phyloP scores from a whole-genome alignment of 2,329 filamentous ascomycete species.

The Fusarium devonianum region DNA sequence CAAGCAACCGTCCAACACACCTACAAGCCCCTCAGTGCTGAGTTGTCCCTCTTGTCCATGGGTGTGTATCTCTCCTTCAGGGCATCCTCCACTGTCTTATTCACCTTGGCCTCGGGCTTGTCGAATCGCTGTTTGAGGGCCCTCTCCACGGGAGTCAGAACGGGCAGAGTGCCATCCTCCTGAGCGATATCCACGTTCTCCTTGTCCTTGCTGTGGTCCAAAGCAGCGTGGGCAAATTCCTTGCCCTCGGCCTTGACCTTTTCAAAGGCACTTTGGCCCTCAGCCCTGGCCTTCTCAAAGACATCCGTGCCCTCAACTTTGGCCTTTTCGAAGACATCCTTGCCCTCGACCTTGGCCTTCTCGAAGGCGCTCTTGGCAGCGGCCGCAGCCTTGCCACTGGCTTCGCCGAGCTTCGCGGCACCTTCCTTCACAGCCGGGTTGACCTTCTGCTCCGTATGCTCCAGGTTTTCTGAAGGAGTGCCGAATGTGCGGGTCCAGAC shows the following conservation, averaged over 20 bases:
- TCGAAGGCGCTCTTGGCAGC: slow-evolving; percentile 49
- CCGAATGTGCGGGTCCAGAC: slow-evolving; percentile 54
- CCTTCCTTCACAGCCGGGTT: slow-evolving; percentile 47
- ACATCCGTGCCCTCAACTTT: too few relatives aligned
- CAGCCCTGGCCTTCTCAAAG: slow-evolving; percentile 42
- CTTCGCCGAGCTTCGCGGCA: slow-evolving; percentile 33
- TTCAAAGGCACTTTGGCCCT: slow-evolving; percentile 48
- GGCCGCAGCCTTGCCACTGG: slow-evolving; percentile 40
- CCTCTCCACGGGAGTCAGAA: slow-evolving; percentile 53
- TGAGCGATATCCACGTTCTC: slow-evolving; percentile 46
- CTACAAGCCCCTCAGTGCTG: slow-evolving; percentile 52
- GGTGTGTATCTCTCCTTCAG: slow-evolving; percentile 63
- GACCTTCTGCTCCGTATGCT: slow-evolving; percentile 42
- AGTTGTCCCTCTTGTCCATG: slow-evolving; percentile 55
- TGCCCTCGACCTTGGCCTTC: too few relatives aligned
- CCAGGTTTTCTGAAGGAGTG: slow-evolving; percentile 42
- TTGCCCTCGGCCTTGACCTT: slow-evolving; percentile 42
- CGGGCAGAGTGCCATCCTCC: slow-evolving; percentile 45
- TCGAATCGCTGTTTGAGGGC: slow-evolving; percentile 62
- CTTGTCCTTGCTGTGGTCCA: slow-evolving; percentile 46
- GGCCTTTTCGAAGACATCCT: too few relatives aligned
- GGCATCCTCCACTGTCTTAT: slow-evolving; percentile 60
- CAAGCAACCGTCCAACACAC: slow-evolving; percentile 10
- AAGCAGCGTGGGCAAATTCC: slow-evolving; percentile 29
- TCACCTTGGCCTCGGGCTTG: slow-evolving; percentile 48